These are phyloP conservation scores for Lachnellula subtilissima DNA, from an alignment of 2,329 filamentous ascomycete genomes.

Conservation along the genomic window DNA sequence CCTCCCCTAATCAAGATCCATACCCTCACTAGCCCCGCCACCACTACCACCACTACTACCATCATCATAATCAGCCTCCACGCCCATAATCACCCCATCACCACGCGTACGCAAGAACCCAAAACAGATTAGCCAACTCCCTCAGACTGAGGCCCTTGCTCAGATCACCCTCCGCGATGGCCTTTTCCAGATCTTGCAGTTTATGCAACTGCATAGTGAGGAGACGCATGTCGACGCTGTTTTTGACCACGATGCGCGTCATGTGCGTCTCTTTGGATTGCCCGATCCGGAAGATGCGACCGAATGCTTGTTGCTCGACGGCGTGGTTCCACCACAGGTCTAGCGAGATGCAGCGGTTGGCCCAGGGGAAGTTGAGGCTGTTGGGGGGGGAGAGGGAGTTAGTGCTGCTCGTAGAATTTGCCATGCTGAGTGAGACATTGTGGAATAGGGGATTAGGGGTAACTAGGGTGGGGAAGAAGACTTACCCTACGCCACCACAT, in stretches of 20 bases:
- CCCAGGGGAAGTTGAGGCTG: constrained; percentile 54
- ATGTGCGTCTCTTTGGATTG: constrained; percentile 57
- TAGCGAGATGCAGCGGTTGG: constrained; percentile 40
- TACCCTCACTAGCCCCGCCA: neutral
- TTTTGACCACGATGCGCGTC: constrained; percentile 49
- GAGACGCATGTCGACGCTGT: constrained; percentile 55
- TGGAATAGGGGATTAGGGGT: neutral
- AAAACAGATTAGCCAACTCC: constrained; percentile 44
- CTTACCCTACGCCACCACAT: constrained; percentile 43
- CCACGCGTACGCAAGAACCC: constrained; percentile 37
- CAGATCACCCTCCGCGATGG: constrained; percentile 20
- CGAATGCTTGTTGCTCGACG: constrained; percentile 56
- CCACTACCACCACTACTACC: constrained; percentile 3
- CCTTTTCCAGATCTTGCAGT: constrained; percentile 38
- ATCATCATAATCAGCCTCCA: constrained; percentile 26
- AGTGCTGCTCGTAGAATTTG: neutral
- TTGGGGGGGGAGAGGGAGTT: neutral
- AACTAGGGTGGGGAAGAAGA: constrained; percentile 28
- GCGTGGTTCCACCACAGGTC: constrained; percentile 34
- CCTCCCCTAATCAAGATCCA: neutral
- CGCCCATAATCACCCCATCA: constrained; percentile 27
- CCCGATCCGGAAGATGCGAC: constrained; percentile 59
- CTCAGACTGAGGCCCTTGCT: constrained; percentile 23
- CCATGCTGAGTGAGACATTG: neutral
- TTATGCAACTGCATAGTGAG: constrained; percentile 53